Evolutionary conservation across 495 filamentous ascomycete genomes (phyloP).

Genomic region (Cryomyces antarcticus): DNA sequence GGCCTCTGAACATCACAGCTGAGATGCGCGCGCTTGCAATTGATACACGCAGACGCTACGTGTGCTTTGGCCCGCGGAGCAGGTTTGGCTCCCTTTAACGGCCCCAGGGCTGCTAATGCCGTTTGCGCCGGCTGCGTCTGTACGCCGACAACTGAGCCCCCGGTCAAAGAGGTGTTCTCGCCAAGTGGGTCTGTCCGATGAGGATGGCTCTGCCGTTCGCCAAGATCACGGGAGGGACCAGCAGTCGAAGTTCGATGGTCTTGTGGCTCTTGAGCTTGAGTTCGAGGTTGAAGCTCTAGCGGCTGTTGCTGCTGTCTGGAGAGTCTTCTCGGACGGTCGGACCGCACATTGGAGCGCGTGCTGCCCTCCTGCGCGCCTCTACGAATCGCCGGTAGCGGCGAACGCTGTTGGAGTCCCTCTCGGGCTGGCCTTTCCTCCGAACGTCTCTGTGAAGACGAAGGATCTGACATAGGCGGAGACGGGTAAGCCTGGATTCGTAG

Average conservation of each 20-base stretch:
- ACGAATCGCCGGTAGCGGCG: neutral
- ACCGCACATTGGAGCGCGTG: neutral
- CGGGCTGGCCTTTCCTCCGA: neutral
- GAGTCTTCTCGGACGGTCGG: neutral
- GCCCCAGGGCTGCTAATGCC: neutral
- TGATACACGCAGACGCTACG: constrained; percentile 89
- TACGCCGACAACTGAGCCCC: constrained; percentile 2
- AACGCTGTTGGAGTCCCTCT: neutral
- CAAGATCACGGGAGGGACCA: too few species aligned
- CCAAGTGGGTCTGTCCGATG: neutral
- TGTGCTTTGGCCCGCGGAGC: constrained; percentile 83
- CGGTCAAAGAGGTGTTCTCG: neutral
- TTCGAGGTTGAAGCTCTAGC: neutral
- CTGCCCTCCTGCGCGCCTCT: neutral
- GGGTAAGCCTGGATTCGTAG: constrained; percentile 12
- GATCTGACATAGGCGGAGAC: constrained; percentile 23
- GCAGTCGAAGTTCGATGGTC: neutral
- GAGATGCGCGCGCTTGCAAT: constrained; percentile 92
- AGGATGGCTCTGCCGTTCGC: constrained; percentile 4
- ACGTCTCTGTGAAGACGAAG: constrained; percentile 12
- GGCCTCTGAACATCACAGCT: constrained; percentile 49
- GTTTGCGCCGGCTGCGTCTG: neutral
- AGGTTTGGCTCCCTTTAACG: constrained; percentile 30
- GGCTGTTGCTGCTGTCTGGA: neutral
- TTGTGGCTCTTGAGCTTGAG: neutral